These are phyloP conservation scores for Ramaria rubella DNA, from an alignment of 768 basidiomycete species.

Conservation along the genomic window DNA sequence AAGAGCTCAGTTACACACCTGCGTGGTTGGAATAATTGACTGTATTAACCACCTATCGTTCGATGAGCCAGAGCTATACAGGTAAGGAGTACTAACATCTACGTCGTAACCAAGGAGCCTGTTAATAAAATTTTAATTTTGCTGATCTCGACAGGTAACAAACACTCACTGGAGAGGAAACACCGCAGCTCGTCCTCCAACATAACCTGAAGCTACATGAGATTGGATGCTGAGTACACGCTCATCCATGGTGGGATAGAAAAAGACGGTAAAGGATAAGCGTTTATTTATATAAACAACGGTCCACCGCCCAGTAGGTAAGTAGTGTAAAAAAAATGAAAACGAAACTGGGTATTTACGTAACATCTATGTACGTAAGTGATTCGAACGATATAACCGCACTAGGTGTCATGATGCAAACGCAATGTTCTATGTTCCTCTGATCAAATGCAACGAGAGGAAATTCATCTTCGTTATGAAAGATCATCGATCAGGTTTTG, in stretches of 20 bases:
- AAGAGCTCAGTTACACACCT: slow-evolving; percentile 41
- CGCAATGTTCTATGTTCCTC: slow-evolving; percentile 53
- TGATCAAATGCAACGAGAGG: slow-evolving; percentile 50
- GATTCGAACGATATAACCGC: too few species aligned
- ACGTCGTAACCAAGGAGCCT: slow-evolving; percentile 81
- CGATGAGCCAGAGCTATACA: not conserved
- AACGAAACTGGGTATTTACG: not conserved
- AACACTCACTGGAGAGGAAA: slow-evolving; percentile 61
- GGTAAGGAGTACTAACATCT: slow-evolving; percentile 52
- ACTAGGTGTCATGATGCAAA: slow-evolving; percentile 59
- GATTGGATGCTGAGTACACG: slow-evolving; percentile 88
- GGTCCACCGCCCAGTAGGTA: not conserved
- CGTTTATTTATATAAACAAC: too few species aligned
- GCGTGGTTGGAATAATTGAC: slow-evolving; percentile 95
- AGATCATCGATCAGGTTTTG: too few species aligned
- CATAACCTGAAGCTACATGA: slow-evolving; percentile 91
- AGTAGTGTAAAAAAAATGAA: not conserved
- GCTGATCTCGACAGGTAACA: slow-evolving; percentile 31
- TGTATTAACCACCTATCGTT: slow-evolving; percentile 69
- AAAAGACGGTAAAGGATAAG: too few species aligned
- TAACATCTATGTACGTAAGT: not conserved
- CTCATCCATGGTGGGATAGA: slow-evolving; percentile 24
- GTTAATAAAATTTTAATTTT: not conserved
- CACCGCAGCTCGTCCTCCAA: slow-evolving; percentile 76
- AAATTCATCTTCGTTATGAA: slow-evolving; percentile 7